These are phyloP conservation scores for Euphorbia pulcherrima DNA, from an alignment of 345 rosid genomes.

Conservation along the genomic window DNA sequence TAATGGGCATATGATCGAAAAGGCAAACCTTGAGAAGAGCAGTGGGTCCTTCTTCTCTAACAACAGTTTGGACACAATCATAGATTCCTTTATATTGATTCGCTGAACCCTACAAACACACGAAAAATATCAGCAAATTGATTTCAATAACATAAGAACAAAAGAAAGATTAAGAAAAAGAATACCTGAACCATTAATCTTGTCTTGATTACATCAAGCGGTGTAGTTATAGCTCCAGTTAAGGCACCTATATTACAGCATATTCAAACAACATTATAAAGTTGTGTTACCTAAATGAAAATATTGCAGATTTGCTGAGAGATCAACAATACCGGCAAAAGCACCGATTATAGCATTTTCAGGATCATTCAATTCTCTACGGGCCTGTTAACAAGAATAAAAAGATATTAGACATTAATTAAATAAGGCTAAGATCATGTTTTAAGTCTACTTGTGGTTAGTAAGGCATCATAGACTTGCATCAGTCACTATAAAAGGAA, in stretches of 20 bases:
- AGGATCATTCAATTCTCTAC: slow-evolving; percentile 80
- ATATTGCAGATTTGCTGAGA: neutral
- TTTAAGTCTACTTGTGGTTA: neutral
- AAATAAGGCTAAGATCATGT: neutral
- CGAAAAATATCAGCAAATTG: neutral
- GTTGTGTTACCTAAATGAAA: neutral
- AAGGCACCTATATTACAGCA: slow-evolving; percentile 54
- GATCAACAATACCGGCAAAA: slow-evolving; percentile 59
- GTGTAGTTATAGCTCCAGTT: slow-evolving; percentile 96
- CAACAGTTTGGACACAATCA: slow-evolving; percentile 82
- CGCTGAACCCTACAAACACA: slow-evolving; percentile 56
- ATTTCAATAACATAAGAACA: neutral
- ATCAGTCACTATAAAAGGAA: neutral
- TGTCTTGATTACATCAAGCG: slow-evolving; percentile 94
- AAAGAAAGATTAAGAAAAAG: slow-evolving; percentile 5
- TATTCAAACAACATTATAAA: neutral
- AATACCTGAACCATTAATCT: slow-evolving; percentile 93
- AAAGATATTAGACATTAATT: neutral
- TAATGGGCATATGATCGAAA: neutral
- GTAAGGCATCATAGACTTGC: neutral
- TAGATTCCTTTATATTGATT: slow-evolving; percentile 73
- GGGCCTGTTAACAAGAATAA: slow-evolving; percentile 45
- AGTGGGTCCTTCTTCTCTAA: slow-evolving; percentile 78
- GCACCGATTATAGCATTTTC: slow-evolving; percentile 91
- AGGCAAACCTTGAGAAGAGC: slow-evolving; percentile 76